phyloP scores from a whole-genome alignment of 352 stramenopile species.

The Phytophthora aleatoria region DNA sequence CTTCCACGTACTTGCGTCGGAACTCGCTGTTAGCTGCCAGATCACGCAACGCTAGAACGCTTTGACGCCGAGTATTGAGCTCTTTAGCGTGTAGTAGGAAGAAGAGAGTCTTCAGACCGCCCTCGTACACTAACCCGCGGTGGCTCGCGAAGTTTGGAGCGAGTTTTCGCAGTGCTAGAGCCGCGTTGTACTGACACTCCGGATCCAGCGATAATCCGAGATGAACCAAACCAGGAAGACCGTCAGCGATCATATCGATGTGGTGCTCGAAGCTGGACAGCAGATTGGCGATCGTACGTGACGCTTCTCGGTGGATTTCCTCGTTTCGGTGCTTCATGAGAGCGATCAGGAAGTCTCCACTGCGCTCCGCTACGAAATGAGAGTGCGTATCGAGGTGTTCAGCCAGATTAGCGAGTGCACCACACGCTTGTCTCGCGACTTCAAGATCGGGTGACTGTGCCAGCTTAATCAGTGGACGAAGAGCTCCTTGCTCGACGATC shows the following conservation, averaged over 20 bases:
- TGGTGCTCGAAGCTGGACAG: conserved; percentile 94
- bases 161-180: conserved; percentile 95
- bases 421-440: conserved; percentile 91
- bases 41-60: conserved; percentile 89
- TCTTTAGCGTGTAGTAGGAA: conserved; percentile 91
- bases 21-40: conserved; percentile 89
- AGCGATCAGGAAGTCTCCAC: conserved; percentile 73
- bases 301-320: conserved; percentile 95
- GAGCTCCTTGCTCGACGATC: conserved; percentile 82
- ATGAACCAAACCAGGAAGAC: conserved; percentile 89
- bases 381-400: conserved; percentile 94
- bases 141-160: conserved; percentile 92
- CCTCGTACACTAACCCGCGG: conserved; percentile 81
- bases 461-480: conserved; percentile 84
- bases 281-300: conserved; percentile 93
- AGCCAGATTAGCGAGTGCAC: conserved; percentile 93
- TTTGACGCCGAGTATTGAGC: conserved; percentile 92
- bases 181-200: conserved; percentile 95
- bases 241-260: conserved; percentile 89
- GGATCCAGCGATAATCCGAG: conserved; percentile 90
- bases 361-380: conserved; percentile 78
- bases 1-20: conserved; percentile 85
- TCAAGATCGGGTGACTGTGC: conserved; percentile 92
- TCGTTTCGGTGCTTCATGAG: conserved; percentile 87
- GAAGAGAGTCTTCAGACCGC: conserved; percentile 92